Conservation (phyloP, 257 asterid species). For the Solanum neorickii region DNA sequence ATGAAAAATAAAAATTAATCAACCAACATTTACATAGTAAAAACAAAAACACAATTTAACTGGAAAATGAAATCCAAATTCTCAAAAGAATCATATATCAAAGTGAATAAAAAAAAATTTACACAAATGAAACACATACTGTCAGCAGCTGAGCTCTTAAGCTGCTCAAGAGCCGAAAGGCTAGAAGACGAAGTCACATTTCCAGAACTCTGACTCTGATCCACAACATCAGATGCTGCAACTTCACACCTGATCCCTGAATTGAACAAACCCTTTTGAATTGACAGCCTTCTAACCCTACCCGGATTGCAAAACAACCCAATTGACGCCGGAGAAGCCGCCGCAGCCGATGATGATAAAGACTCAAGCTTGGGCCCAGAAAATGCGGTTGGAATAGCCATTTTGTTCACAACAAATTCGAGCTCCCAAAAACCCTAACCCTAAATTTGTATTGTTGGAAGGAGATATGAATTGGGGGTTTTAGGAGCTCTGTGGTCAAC, state of each 20-base stretch:
- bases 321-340: constrained; percentile 28
- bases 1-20: not conserved
- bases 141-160: constrained; percentile 76
- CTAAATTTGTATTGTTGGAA: not conserved
- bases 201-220: constrained; percentile 15
- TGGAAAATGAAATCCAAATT: not conserved
- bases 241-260: constrained; percentile 42
- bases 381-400: constrained; percentile 71
- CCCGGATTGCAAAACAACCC: constrained; percentile 33
- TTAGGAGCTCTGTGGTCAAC: not conserved
- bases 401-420: not conserved
- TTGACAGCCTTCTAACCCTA: constrained; percentile 24
- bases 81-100: not conserved
- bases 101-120: not conserved
- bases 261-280: constrained; percentile 6
- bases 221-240: constrained; percentile 26
- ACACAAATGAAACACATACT: constrained; percentile 19
- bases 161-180: constrained; percentile 78
- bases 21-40: not conserved
- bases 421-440: constrained; percentile 1
- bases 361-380: constrained; percentile 73
- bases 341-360: constrained; percentile 33
- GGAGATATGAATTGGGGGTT: not conserved
- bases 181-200: constrained; percentile 57
- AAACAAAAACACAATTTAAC: not conserved